Base-by-base conservation (phyloP, 306 rosid genomes). In the Begonia fuchsioides region DNA sequence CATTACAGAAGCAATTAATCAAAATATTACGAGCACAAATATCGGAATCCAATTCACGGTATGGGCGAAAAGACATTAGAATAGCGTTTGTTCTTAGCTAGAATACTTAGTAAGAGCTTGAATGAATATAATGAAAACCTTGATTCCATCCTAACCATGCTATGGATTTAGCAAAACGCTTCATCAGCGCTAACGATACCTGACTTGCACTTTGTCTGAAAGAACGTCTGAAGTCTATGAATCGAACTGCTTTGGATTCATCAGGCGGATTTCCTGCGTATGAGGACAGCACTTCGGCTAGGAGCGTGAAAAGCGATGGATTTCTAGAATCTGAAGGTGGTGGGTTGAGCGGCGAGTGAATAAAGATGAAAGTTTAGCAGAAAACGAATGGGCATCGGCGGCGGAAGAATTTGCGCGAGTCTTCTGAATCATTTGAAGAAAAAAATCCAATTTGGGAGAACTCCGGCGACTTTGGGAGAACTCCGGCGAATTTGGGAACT, bases 1-100 rank as follows among this genome's bases (percentile, higher is more conserved):
- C 19, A 52, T 47, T 58, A 45, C 65, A 74, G 49, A 56, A 58
- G 66, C 71, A 74, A 53, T 75, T 70, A 8, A 75, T 18, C 59
- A 75, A 60, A 19, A 70, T 67, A 47, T 62, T 59, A 11, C 55
- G 54, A 1, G 76, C 67, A 40, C 50, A 26, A 38, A 38, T 52
- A 59, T 66, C 20, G 0, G 68, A 52, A 17, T 20, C 13, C 54
- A 73, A 52, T 59, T 39, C 19, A 43, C 15, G 12, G 43, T 44
- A 65, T n/a, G 19, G 68, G 69, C 12, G 48, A 50, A 49, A 57
- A 13, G 11, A 66, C 75, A n/a, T 39, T 44, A 57, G 69, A 56
- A 54, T 49, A 66, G 10, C 67, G 68, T 60, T 67, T 69, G 15
- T 17, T 60, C 72, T 59, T 60, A 14, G 72, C 57, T 39, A 77